Evolutionary conservation across 2,329 filamentous ascomycete species (phyloP), one percentile per base, ranked within the genome.

Genomic region (Monosporascus sp.): DNA sequence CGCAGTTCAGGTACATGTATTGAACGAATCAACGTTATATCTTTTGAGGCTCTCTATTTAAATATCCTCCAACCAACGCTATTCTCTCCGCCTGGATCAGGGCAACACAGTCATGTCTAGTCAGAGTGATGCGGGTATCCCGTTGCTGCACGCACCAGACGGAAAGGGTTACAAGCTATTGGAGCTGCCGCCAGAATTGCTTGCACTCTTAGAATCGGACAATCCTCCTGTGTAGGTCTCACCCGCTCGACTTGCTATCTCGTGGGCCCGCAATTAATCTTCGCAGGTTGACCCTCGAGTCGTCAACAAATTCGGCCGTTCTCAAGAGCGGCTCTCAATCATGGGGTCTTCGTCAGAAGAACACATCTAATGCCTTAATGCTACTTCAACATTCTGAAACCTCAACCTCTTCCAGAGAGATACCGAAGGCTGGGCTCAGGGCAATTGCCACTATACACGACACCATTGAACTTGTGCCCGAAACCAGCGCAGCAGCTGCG

Each of bases 331-430:
- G 74, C 3, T 67, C 71, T 50, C 78, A 76, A 59, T 78, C 76
- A 17, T 87, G 84, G 68, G 75, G 75, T 6, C 73, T 87, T 47
- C 80, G 80, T 31, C 83, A 86, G 62, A 86, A 86, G 65, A 86
- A 85, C 65, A 85, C 83, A 0, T 87, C 83, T 46, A 87, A 87
- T 63, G 78, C 80, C n/a, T 73, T 87, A 47, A 79, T 85, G 60
- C 65, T 87, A 3, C 70, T 86, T 35, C 65, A 70, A 25, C 69
- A 65, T 8, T 62, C 60, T 27, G 53, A 61, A n/a, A 51, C 49
- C 6, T 51, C 49, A 37, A n/a, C 43, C 27, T 27, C 47, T 18
- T 48, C 51, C 41, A 49, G 56, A 18, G 57, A 58, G 27, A 65
- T 67, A 11, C 60, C 68, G 7, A 63, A 68, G 31, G 58, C 67